Base-by-base conservation (phyloP, 371 early-diverging fungal species). In the Massospora cicadina region DNA sequence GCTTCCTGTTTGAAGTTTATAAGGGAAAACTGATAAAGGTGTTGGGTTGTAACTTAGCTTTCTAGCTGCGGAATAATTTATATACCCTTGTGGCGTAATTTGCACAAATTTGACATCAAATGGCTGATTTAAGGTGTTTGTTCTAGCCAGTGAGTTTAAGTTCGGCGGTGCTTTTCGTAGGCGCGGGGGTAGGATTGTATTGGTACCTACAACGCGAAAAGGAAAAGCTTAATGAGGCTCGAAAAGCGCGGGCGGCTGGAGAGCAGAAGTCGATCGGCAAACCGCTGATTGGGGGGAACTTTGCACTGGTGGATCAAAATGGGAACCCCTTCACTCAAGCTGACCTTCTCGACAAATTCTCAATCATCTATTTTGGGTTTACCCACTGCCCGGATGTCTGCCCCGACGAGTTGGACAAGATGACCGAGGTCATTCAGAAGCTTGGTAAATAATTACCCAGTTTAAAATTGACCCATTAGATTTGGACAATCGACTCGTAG, bases 361-460 rank as follows among this genome's bases (percentile, higher is more conserved):
- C 82, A 70, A 76, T 98, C 68, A 75, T 97, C 17, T 98, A 98
- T 76, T 98, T 98, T 81, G 98, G 98, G 10, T 98, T 96, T 75
- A 95, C 96, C 26, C 81, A 95, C 77, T 98, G 98, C 71, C 98
- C 98, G 0, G 98, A 98, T 77, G 90, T 98, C 63, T 98, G 98
- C 65, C 98, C 98, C 24, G 97, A 96, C 66, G 98, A 98, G 73
- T 75, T 98, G 60, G 97, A 98, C 70, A 95, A 94, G 77, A 93
- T 98, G 85, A 87, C 90, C 2, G 83, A 87, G 64, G 88, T 91
- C 13, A 80, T 93, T n/a, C 87, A 93, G 31, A 73, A 70, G 1
- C 69, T 91, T 58, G 83, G 88, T 81, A 81, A 72, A 77, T n/a
- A n/a, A n/a, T n/a, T n/a, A n/a, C n/a, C n/a, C n/a, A n/a, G n/a